Percentiles rank a stretch among this genome's conserved stretches.
Conservation (phyloP, 768 basidiomycete species). For the Amanita inopinata region DNA sequence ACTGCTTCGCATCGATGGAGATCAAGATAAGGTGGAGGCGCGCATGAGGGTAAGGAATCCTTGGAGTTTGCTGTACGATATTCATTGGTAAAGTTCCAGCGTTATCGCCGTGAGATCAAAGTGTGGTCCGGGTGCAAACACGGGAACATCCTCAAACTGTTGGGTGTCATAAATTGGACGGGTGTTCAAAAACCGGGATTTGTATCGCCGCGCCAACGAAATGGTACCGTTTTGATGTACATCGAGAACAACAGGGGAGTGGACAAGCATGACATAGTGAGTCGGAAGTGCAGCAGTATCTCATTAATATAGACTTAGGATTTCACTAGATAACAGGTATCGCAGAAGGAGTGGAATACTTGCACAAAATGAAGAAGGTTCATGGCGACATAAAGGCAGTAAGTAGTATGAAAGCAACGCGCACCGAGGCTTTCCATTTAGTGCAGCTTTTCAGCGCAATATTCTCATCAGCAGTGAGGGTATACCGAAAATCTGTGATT, state of each 20-base stretch:
- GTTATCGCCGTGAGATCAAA: not conserved
- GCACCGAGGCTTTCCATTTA: too few species aligned
- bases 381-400: constrained; percentile 5
- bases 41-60: not conserved
- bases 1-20: not conserved
- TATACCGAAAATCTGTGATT: not conserved
- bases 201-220: not conserved
- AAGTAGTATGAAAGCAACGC: not conserved
- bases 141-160: not conserved
- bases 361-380: not conserved
- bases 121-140: not conserved
- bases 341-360: not conserved
- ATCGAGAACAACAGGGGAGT: not conserved
- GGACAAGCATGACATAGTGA: not conserved
- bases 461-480: not conserved
- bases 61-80: not conserved
- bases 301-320: not conserved
- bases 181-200: not conserved
- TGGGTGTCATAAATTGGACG: not conserved
- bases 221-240: not conserved
- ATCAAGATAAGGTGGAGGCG: not conserved
- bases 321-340: not conserved
- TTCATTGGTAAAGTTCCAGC: not conserved
- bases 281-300: not conserved
- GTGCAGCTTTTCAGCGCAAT: not conserved